Conservation (phyloP, 495 filamentous ascomycete species). For the Neurospora africana region DNA sequence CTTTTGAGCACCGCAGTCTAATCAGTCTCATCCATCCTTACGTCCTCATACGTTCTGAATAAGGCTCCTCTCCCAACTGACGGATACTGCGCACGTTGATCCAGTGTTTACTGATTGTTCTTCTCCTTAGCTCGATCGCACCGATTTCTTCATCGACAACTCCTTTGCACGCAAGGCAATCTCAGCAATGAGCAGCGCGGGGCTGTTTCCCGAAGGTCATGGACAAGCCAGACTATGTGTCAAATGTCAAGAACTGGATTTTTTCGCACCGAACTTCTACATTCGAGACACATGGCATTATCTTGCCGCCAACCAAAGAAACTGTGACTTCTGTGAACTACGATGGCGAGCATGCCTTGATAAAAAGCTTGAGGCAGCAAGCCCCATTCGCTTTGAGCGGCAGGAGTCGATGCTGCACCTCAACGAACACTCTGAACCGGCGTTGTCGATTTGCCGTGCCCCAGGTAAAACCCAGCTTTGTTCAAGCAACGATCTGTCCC, state of each 20-base stretch:
- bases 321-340: neutral
- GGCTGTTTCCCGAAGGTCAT: neutral
- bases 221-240: neutral
- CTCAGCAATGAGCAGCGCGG: neutral
- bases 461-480: neutral
- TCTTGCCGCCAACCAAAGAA: neutral
- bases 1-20: no score
- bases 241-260: neutral
- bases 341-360: neutral
- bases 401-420: neutral
- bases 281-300: neutral
- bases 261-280: neutral
- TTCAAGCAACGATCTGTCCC: no score
- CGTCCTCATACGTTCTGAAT: no score
- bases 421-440: neutral
- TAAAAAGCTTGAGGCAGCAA: no score
- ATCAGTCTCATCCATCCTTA: no score
- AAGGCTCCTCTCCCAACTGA: no score
- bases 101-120: no score
- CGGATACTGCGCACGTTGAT: no score
- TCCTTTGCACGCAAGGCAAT: neutral
- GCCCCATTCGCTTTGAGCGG: no score
- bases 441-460: neutral
- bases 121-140: neutral
- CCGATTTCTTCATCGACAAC: neutral